Conservation (phyloP, 2,329 filamentous ascomycete genomes). For the Ophiostoma perfectum region DNA sequence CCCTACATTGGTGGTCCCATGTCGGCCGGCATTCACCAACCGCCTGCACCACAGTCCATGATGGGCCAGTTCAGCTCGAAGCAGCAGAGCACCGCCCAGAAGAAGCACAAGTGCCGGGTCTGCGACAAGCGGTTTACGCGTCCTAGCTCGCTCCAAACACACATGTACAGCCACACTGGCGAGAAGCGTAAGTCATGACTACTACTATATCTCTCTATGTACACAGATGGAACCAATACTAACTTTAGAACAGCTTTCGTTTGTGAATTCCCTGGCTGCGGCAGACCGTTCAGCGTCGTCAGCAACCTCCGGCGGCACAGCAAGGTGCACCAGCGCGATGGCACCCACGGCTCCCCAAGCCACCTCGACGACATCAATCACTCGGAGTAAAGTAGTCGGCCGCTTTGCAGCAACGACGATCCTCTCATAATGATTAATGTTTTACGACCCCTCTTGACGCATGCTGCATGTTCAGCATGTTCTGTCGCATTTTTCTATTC, state of each 20-base stretch:
- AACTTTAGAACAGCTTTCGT: slow-evolving; percentile 63
- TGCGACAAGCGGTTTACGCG: slow-evolving; percentile 96
- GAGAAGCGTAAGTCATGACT: slow-evolving; percentile 76
- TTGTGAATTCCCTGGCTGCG: slow-evolving; percentile 91
- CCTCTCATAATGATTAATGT: background rate
- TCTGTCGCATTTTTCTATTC: background rate
- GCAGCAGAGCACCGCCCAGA: slow-evolving; percentile 89
- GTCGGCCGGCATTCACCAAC: slow-evolving; percentile 53
- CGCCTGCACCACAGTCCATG: slow-evolving; percentile 88
- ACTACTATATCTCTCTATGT: background rate
- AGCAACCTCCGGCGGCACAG: slow-evolving; percentile 91
- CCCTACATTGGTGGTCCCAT: slow-evolving; percentile 47
- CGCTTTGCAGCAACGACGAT: background rate
- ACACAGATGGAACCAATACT: background rate
- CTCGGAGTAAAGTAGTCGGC: background rate
- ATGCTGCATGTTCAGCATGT: background rate
- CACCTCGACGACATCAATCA: slow-evolving; percentile 10
- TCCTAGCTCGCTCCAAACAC: slow-evolving; percentile 88
- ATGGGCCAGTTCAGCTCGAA: slow-evolving; percentile 99
- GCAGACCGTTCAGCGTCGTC: slow-evolving; percentile 93
- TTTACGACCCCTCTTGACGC: background rate
- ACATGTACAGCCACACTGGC: slow-evolving; percentile 97
- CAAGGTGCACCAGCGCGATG: slow-evolving; percentile 72
- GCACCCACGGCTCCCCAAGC: background rate
- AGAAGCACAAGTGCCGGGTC: slow-evolving; percentile 99